Conservation (phyloP, 2,329 filamentous ascomycete genomes). For the Penicillium sclerotiorum region DNA sequence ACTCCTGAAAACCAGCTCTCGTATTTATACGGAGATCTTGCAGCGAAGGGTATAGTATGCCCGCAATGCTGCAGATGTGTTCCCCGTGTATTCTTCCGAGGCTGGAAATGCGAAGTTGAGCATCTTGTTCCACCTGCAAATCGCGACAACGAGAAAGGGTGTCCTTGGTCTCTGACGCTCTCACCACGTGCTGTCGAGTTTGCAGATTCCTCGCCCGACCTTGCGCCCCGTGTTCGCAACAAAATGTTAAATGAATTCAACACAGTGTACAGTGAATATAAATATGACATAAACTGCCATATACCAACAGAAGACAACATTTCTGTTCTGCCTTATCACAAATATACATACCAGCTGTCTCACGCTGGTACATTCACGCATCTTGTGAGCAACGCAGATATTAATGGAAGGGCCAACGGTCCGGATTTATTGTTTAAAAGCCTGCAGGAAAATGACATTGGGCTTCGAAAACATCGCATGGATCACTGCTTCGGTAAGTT, state of each 20-base stretch:
- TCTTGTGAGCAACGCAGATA: not conserved
- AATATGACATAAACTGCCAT: no score
- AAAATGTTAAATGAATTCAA: no score
- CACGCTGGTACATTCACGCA: not conserved
- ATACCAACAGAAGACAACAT: no score
- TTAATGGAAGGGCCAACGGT: not conserved
- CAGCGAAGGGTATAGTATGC: not conserved
- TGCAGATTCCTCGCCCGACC: not conserved
- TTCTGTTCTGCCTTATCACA: not conserved
- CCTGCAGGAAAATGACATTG: not conserved
- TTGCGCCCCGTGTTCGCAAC: no score
- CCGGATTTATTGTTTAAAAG: not conserved
- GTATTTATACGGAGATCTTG: not conserved
- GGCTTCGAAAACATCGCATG: not conserved
- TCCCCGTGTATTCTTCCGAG: not conserved
- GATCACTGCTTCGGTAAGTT: not conserved
- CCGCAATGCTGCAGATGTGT: not conserved
- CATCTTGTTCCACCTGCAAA: not conserved
- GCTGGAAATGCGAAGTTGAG: not conserved
- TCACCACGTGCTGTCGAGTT: not conserved
- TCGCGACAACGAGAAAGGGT: not conserved
- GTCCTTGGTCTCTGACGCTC: not conserved
- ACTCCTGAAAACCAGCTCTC: not conserved
- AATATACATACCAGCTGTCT: not conserved
- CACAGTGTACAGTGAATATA: no score